Base-by-base conservation (phyloP, 2,329 filamentous ascomycete genomes). In the Venturia aucupariae region DNA sequence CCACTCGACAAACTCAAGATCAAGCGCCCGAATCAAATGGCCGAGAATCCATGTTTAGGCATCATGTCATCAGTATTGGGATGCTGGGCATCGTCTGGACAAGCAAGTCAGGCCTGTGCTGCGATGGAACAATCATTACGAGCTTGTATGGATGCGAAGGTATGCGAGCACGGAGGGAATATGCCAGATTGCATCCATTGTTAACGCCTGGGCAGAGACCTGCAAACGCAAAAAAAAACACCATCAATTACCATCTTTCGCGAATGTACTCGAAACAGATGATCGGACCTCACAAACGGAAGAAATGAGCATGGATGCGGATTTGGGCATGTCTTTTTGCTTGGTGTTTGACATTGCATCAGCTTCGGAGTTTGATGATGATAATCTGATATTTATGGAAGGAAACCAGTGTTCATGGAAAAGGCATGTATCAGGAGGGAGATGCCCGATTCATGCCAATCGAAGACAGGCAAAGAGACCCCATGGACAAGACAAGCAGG, bases 191-290 rank as follows among this genome's bases (percentile, higher is more conserved):
- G 30, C n/a, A 60, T 64, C 17, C 22, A 48, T 17, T 27, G 42
- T 8, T 66, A 24, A 41, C 61, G 44, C 32, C 6, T 67, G 62
- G 59, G 30, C 63, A 27, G 85, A 84, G 81, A 81, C 76, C 82
- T 60, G 75, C 76, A 68, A 75, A 78, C 64, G 75, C 77, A 68
- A 84, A 85, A 74, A 90, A 87, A 79, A 93, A 86, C 75, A 86
- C 84, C 68, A 92, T 97, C 84, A 97, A 97, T 79, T 92, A 92
- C 81, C 92, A 97, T 75, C 80, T 97, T 54, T 84, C 84, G 69
- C 85, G 94, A 71, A 84, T 90, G 79, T 89, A 88, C 71, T 85
- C 86, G 17, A 85, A 87, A 74, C 46, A 51, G n/a, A 80, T 95
- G 80, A 84, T 87, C 78, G 83, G 88, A 72, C 82, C 86, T 68